Conservation (phyloP, 1,139 yeast genomes). For the Yamadazyma aaseri region DNA sequence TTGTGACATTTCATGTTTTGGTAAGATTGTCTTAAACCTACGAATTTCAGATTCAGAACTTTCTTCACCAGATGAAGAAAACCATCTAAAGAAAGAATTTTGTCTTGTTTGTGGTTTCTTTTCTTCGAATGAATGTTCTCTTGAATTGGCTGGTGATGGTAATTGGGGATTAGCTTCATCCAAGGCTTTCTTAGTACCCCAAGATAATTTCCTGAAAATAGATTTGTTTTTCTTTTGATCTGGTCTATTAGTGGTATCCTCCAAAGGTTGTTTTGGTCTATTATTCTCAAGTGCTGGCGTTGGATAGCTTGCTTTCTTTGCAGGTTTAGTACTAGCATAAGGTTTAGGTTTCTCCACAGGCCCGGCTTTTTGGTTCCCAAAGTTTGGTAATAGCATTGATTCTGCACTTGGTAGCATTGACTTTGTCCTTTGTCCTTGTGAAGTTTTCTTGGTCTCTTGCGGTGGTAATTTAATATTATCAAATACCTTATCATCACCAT, state of each 20-base stretch:
- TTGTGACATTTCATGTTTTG: slow-evolving; percentile 57
- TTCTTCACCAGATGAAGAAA: slow-evolving; percentile 25
- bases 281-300: slow-evolving; percentile 8
- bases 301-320: slow-evolving; percentile 12
- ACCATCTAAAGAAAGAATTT: slow-evolving; percentile 44
- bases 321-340: slow-evolving; percentile 31
- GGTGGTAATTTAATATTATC: slow-evolving; percentile 48
- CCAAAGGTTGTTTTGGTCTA: slow-evolving; percentile 15
- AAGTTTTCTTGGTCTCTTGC: slow-evolving; percentile 10
- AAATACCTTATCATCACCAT: slow-evolving; percentile 33
- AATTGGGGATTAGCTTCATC: slow-evolving; percentile 26
- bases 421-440: slow-evolving; percentile 17
- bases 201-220: slow-evolving; percentile 65
- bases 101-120: slow-evolving; percentile 24
- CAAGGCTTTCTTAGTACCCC: slow-evolving; percentile 45
- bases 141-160: slow-evolving; percentile 41
- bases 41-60: slow-evolving; percentile 29
- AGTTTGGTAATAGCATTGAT: slow-evolving; percentile 38
- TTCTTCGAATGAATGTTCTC: slow-evolving; percentile 33
- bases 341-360: slow-evolving; percentile 17
- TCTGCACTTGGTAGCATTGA: slow-evolving; percentile 36
- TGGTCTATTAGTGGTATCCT: slow-evolving; percentile 22
- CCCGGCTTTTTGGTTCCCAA: slow-evolving; percentile 6
- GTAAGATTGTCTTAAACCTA: slow-evolving; percentile 44
- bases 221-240: slow-evolving; percentile 43